Evolutionary conservation across 73 alveolate genomes (phyloP), one percentile per base, ranked within the genome.

Genomic region (Paramecium biaurelia): DNA sequence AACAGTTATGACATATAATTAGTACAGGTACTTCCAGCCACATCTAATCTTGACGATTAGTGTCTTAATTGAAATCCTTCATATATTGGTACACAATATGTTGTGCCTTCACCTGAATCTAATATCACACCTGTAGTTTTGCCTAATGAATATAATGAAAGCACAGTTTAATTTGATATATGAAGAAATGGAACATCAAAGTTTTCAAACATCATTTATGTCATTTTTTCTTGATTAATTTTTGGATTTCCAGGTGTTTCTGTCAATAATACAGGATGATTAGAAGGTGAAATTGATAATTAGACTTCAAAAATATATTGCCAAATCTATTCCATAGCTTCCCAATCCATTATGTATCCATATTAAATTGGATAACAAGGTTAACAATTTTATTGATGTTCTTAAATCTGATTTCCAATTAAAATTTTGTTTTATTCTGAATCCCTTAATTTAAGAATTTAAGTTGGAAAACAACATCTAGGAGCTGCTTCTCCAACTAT

Each of bases 71-170:
- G 94, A 85, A 97, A 97, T 53, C 98, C 99, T 70, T 98, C 99
- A 93, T 96, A 98, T 92, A 98, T 98, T 47, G 99, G 99, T 59
- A 98, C 99, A n/a, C 98, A 97, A 96, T 99, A 97, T 72, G 99
- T 93, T 42, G 96, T 98, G 47, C 99, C 99, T 57, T 98, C 99
- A 9, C 99, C 99, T 28, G 99, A 96, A 95, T 98, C 99, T 30
- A 98, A 38, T n/a, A 98, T 98, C 28, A 97, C 92, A 45, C 99
- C 99, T 26, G 99, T 93, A 68, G 98, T 95, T 37, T 97, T 92
- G 5, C 99, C 99, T 57, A 99, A 95, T 28, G 99, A 70, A 94
- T 97, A 97, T 30, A 98, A 96, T 21, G 99, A 95, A 41, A 99
- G 95, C 26, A 98, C 98, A 30, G 99, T 98, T 92, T 97, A 99